phyloP scores from a whole-genome alignment of 2,329 filamentous ascomycete species.

The Talaromyces sp. region DNA sequence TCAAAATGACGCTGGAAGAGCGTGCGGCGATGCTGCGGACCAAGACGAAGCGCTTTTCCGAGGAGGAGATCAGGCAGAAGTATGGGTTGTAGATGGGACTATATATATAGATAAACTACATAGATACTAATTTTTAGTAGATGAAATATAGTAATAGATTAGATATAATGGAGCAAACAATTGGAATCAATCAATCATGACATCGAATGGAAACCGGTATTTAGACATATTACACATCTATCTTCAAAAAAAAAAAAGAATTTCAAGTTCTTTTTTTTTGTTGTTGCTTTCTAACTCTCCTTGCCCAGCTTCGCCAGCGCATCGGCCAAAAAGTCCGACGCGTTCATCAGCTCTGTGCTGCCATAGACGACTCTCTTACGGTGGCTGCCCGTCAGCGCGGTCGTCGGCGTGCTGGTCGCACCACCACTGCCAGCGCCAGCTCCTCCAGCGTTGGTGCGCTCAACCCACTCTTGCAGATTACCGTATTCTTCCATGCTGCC shows the following conservation, averaged over 20 bases:
- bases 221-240: constrained; percentile 6
- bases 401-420: not conserved
- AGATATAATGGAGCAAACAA: not conserved
- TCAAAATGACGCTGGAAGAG: constrained; percentile 60
- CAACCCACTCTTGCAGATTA: constrained; percentile 94
- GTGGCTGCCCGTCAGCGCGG: constrained; percentile 45
- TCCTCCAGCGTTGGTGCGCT: constrained; percentile 56
- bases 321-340: constrained; percentile 55
- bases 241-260: not conserved
- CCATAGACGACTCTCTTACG: constrained; percentile 85
- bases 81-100: constrained; percentile 2
- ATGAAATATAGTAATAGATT: not conserved
- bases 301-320: constrained; percentile 54
- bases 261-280: not conserved
- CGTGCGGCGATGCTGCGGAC: constrained; percentile 57
- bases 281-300: constrained; percentile 39
- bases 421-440: constrained; percentile 17
- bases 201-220: not conserved
- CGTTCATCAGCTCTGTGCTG: constrained; percentile 70
- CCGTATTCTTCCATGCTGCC: constrained; percentile 99
- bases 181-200: too few relatives aligned
- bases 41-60: constrained; percentile 62
- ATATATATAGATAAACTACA: not conserved
- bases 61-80: constrained; percentile 53
- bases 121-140: not conserved